phyloP scores from a whole-genome alignment of 108 stramenopile genomes.

The Cyclotella cryptica region DNA sequence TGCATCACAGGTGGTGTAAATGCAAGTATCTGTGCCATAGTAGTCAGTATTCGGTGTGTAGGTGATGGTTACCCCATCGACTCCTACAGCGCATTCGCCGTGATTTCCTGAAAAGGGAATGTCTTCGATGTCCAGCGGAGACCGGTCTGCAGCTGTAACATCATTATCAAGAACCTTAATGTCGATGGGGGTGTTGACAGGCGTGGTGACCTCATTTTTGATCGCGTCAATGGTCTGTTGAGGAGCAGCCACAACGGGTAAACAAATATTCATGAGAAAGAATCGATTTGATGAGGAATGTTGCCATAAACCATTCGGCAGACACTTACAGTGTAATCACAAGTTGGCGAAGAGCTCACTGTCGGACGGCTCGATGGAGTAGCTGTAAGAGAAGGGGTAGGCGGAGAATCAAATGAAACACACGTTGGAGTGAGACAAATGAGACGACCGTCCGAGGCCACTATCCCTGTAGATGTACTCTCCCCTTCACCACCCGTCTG shows the following conservation, averaged over 20 bases:
- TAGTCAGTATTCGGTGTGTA: conserved; percentile 18
- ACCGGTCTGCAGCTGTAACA: neutral
- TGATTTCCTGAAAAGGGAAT: conserved; percentile 7
- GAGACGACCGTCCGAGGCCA: too few relatives aligned
- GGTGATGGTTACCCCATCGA: neutral
- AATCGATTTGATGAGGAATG: neutral
- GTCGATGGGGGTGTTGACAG: conserved; percentile 11
- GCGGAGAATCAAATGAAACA: too few relatives aligned
- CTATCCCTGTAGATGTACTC: too few relatives aligned
- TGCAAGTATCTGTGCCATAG: conserved; percentile 19
- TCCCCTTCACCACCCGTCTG: too few relatives aligned
- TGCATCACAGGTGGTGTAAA: conserved; percentile 23
- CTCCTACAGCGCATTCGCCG: conserved; percentile 1
- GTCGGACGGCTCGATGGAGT: too few relatives aligned
- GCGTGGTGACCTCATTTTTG: conserved; percentile 8
- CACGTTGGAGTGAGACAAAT: too few relatives aligned
- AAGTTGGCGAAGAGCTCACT: neutral
- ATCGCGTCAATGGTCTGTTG: conserved; percentile 12
- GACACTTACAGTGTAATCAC: neutral
- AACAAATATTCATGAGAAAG: neutral
- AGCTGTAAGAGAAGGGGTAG: too few relatives aligned
- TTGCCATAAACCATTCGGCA: too few relatives aligned
- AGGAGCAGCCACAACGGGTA: neutral
- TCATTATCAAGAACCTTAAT: conserved; percentile 20
- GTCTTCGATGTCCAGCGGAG: neutral